Evolutionary conservation across 768 basidiomycete genomes (phyloP), one percentile per base, ranked within the genome.

Genomic region (Leccinellum rugosiceps): DNA sequence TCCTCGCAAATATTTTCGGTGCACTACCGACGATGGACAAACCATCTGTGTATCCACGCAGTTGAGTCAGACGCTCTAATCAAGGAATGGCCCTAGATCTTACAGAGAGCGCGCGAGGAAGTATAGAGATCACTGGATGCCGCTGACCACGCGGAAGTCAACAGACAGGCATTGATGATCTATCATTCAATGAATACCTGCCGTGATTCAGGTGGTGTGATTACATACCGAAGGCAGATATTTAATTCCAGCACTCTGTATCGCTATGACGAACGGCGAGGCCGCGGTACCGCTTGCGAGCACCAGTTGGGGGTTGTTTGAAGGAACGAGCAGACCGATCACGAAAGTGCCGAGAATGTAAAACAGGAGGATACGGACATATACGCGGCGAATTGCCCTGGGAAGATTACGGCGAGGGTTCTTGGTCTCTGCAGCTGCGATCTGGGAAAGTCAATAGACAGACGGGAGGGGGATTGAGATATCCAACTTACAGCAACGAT

Each of bases 121-220:
- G 92, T 94, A 75, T 93, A 96, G 47, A 97, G 71, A 68, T 96
- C 94, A 69, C 88, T 90, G 23, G 87, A 87, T 6, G 90, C 92
- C 32, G 94, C 94, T 23, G 94, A 96, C 88, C 91, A 94, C 9
- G 94, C 94, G 2, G 93, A 92, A 38, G 89, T 92, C 61, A 98
- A 74, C 17, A 96, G 78, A 69, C 83, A 85, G 3, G 88, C 90
- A 66, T 92, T 93, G 70, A 92, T 91, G 34, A 92, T 76, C 86
- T 88, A 46, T 11, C 7, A 21, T 26, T 4, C 19, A 26, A 46
- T 49, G 14, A 63, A 54, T 17, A 55, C 28, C 3, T 14, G 34
- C 19, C 19, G 35, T 4, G 51, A 21, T 19, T 67, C 65, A 21
- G 59, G 26, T 49, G 48, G 62, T 65, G 68, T 65, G 2, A 26